These are phyloP conservation scores for Arthrobotrys sphaeroides DNA, from an alignment of 2,329 filamentous ascomycete species.

Conservation along the genomic window DNA sequence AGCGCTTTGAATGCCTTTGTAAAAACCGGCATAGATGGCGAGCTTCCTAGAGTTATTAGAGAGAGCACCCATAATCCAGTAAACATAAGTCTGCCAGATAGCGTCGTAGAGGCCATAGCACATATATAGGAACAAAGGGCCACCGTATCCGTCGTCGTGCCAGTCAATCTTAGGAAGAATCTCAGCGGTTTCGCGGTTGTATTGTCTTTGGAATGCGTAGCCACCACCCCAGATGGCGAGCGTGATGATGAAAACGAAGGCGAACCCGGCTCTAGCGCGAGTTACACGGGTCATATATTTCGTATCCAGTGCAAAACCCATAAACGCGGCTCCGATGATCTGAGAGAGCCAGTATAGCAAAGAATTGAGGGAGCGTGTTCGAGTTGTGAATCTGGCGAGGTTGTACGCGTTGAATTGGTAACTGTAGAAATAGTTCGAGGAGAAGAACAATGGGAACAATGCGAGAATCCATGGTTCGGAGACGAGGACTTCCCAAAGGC, in stretches of 20 bases:
- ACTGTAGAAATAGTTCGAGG: conserved; percentile 68
- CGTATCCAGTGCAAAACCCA: conserved; percentile 64
- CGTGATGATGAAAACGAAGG: conserved; percentile 64
- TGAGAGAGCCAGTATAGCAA: conserved; percentile 68
- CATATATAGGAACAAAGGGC: conserved; percentile 75
- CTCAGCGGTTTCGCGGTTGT: conserved; percentile 64
- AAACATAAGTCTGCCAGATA: conserved; percentile 86
- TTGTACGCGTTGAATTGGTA: conserved; percentile 70
- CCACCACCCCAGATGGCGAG: conserved; percentile 70
- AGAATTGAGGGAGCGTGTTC: conserved; percentile 68
- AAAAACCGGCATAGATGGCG: conserved; percentile 89
- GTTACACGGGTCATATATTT: conserved; percentile 62
- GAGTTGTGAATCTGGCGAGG: conserved; percentile 67
- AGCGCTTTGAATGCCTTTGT: conserved; percentile 89
- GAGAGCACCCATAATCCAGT: conserved; percentile 93
- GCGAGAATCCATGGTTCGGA: conserved; percentile 71
- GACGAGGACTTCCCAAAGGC: conserved; percentile 76
- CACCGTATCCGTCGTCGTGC: conserved; percentile 73
- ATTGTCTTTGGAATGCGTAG: conserved; percentile 72
- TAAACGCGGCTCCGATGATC: conserved; percentile 67
- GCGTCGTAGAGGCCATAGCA: conserved; percentile 78
- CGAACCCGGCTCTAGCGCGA: conserved; percentile 65
- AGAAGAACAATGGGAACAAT: conserved; percentile 68
- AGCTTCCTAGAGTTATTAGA: conserved; percentile 91
- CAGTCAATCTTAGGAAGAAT: conserved; percentile 72